Evolutionary conservation across 2,329 filamentous ascomycete genomes (phyloP).

Genomic region (Pyricularia pennisetigena): DNA sequence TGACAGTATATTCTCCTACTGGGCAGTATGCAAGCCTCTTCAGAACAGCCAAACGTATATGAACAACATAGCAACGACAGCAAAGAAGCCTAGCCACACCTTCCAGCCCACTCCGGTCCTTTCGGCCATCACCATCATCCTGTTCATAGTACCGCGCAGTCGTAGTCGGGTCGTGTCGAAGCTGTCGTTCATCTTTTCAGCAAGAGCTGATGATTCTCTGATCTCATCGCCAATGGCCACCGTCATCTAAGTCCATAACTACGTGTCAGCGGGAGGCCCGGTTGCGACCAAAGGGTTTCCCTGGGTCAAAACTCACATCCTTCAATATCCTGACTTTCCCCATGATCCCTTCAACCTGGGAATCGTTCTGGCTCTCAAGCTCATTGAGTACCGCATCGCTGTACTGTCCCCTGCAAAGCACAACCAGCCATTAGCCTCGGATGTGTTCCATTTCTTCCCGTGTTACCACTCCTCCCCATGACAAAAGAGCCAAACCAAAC

Average conservation of each 20-base stretch:
- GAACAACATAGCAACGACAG: conserved; percentile 73
- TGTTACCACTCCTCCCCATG: neutral
- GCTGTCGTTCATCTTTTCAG: conserved; percentile 90
- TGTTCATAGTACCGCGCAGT: conserved; percentile 86
- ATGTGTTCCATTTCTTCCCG: neutral
- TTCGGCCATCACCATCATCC: conserved; percentile 94
- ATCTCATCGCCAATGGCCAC: conserved; percentile 93
- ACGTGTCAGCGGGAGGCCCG: neutral
- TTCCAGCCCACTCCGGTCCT: conserved; percentile 92
- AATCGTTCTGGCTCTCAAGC: conserved; percentile 91
- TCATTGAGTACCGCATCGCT: conserved; percentile 85
- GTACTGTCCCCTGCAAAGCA: conserved; percentile 64
- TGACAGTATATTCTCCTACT: neutral
- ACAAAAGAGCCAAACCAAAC: conserved; percentile 12
- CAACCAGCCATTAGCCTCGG: conserved; percentile 1
- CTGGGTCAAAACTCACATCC: conserved; percentile 48
- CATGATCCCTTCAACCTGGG: conserved; percentile 79
- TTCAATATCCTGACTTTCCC: conserved; percentile 86
- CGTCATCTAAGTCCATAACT: conserved; percentile 54
- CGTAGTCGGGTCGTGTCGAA: conserved; percentile 80
- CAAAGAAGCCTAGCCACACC: conserved; percentile 86
- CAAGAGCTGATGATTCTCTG: conserved; percentile 74
- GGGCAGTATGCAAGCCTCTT: conserved; percentile 17
- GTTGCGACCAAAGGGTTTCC: neutral
- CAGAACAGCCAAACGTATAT: conserved; percentile 87